Base-by-base conservation (phyloP, 306 rosid genomes). In the Prunus campanulata region DNA sequence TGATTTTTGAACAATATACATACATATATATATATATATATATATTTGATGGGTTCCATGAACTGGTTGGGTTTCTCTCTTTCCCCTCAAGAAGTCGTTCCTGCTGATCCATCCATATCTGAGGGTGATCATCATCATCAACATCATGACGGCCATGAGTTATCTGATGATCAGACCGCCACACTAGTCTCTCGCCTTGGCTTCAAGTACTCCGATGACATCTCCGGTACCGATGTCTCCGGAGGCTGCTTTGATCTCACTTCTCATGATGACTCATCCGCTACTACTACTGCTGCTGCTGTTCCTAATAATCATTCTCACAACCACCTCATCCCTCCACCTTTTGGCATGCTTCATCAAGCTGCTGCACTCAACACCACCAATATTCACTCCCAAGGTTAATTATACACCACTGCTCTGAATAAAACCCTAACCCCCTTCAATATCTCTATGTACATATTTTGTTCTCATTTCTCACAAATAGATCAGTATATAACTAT, bases 51-150 rank as follows among this genome's bases (percentile, higher is more conserved):
- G 48, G 51, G 68, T 74, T 72, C 66, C 15, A 91, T 93, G 91
- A 93, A 91, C 83, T 93, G 95, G 96, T 57, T 93, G 76, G 96
- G 98, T 46, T 93, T 93, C 75, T 93, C 98, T 84, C 93, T 93
- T 29, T 93, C 98, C 3, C 81, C 96, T 60, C 98, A 86, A 83
- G 91, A 88, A 76, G 85, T 76, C 0, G 44, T 24, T 44, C 80
- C 85, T 18, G 16, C 85, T 60, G 66, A 2, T 63, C 68, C 68
- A 63, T 6, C 20, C 18, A 77, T 80, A 48, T 83, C 90, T 27
- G 44, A 78, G 35, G 35, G 83, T 27, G 72, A 68, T 56, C 86
- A 71, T 5, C 22, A 70, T 29, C 60, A 60, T 16, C 71, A 51
- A 7, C 78, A 76, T 19, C 30, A 66, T 60, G 27, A 77, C n/a